These are phyloP conservation scores for Ceratobasidium papillatum DNA, from an alignment of 1,284 basidiomycete species.

Conservation along the genomic window DNA sequence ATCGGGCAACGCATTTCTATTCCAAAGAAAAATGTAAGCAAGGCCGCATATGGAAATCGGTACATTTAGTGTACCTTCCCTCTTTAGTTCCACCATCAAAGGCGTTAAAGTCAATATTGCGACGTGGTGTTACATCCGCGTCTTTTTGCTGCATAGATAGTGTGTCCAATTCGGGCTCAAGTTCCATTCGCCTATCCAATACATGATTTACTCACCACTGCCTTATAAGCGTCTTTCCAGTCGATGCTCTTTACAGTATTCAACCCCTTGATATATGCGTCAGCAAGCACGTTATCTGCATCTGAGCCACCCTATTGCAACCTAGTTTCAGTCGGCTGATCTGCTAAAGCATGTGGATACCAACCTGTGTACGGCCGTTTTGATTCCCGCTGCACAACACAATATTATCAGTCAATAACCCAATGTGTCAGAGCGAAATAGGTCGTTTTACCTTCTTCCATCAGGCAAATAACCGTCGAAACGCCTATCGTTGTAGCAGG, in stretches of 20 bases:
- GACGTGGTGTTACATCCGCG: conserved; percentile 28
- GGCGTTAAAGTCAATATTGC: conserved; percentile 32
- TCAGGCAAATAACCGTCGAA: conserved; percentile 29
- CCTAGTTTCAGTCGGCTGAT: background rate
- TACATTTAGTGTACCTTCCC: background rate
- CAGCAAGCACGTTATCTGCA: conserved; percentile 25
- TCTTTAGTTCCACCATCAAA: conserved; percentile 36
- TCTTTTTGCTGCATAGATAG: conserved; percentile 27
- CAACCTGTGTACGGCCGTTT: conserved; percentile 30
- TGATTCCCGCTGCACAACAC: conserved; percentile 12
- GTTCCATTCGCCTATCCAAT: background rate
- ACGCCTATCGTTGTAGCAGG: background rate
- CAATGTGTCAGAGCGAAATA: background rate
- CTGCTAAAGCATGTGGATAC: background rate
- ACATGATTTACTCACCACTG: conserved; percentile 2
- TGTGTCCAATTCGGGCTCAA: background rate
- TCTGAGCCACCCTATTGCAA: conserved; percentile 17
- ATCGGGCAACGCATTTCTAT: conserved; percentile 29
- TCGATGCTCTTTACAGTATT: conserved; percentile 22
- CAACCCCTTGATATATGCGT: conserved; percentile 30
- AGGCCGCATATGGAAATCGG: background rate
- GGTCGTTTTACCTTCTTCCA: conserved; percentile 7
- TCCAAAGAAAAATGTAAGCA: background rate
- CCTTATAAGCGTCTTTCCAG: conserved; percentile 31
- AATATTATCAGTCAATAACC: background rate